Conservation (phyloP, 768 basidiomycete genomes). For the Lactarius tabidus region DNA sequence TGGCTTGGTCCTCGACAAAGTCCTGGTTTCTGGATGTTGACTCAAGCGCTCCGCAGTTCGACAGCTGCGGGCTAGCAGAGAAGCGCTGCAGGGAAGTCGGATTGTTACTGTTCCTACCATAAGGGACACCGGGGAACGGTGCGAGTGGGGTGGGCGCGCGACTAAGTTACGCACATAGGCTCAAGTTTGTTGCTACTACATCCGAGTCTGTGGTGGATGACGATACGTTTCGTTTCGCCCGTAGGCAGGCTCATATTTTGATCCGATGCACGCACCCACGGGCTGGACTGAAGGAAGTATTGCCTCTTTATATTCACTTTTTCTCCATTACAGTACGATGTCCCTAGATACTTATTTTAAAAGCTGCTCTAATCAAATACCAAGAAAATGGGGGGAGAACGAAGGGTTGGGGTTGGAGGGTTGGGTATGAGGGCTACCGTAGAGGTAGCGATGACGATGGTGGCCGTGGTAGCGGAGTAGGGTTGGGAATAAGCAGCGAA, state of each 20-base stretch:
- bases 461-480: not conserved
- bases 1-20: too few relatives aligned
- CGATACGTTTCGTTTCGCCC: not conserved
- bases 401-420: not conserved
- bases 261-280: not conserved
- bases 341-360: not conserved
- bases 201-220: too few relatives aligned
- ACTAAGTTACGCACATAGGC: too few relatives aligned
- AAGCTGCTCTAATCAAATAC: conserved; percentile 1
- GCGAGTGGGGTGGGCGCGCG: too few relatives aligned
- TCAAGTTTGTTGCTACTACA: too few relatives aligned
- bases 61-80: too few relatives aligned
- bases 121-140: too few relatives aligned
- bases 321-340: not conserved
- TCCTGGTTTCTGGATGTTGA: too few relatives aligned
- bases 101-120: too few relatives aligned
- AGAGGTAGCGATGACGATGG: not conserved
- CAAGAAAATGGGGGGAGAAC: not conserved
- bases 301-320: not conserved
- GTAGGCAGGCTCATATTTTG: not conserved
- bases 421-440: not conserved
- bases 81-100: too few relatives aligned
- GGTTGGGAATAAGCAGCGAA: not conserved
- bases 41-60: too few relatives aligned
- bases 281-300: not conserved